phyloP scores from a whole-genome alignment of 148 eudicot species.

The Camellia granthamiana region DNA sequence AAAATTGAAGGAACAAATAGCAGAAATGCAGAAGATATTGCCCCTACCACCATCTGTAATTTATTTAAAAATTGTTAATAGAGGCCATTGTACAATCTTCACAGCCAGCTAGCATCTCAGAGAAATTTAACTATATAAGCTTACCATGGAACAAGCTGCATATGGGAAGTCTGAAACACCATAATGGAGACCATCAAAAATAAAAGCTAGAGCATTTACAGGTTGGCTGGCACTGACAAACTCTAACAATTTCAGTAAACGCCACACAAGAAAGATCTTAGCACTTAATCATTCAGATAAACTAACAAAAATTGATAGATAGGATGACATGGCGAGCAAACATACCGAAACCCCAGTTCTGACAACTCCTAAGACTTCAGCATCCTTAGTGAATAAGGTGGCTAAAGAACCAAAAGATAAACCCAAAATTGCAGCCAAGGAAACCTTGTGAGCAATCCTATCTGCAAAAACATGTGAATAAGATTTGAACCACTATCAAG shows the following conservation, averaged over 20 bases:
- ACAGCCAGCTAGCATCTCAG: slow-evolving; percentile 5
- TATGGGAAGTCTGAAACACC: slow-evolving; percentile 90
- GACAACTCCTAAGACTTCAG: slow-evolving; percentile 56
- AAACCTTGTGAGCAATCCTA: slow-evolving; percentile 63
- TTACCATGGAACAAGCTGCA: slow-evolving; percentile 87
- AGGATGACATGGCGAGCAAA: neutral
- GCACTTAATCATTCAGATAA: neutral
- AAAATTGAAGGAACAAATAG: slow-evolving; percentile 57
- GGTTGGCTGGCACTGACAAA: slow-evolving; percentile 96
- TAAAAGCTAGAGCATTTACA: slow-evolving; percentile 80
- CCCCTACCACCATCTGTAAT: slow-evolving; percentile 69
- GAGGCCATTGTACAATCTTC: neutral
- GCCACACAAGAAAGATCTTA: neutral
- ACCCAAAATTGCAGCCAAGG: slow-evolving; percentile 68
- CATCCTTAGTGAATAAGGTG: slow-evolving; percentile 69
- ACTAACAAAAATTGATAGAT: neutral
- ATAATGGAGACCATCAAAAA: slow-evolving; percentile 85
- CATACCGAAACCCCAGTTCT: slow-evolving; percentile 76
- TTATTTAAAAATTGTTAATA: slow-evolving; percentile 5
- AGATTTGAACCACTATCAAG: neutral
- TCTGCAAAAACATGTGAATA: slow-evolving; percentile 35
- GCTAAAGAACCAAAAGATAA: slow-evolving; percentile 64
- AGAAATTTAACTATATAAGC: neutral
- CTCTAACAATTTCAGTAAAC: slow-evolving; percentile 32
- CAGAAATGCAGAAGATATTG: slow-evolving; percentile 64